Conservation (phyloP, 192 early-diverging fungal genomes). For the Backusella macrospora region DNA sequence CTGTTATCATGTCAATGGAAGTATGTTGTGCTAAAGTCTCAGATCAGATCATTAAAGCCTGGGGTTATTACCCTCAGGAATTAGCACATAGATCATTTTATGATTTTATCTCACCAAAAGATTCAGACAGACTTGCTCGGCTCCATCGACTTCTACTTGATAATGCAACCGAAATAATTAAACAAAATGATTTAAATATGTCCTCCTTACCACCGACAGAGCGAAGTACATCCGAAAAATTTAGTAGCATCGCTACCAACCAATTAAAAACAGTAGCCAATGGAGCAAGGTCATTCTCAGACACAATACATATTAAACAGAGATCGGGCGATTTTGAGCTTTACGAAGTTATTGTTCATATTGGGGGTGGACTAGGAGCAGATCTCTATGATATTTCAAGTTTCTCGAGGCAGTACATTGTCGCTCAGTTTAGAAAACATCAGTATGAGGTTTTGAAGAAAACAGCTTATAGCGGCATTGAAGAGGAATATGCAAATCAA, state of each 20-base stretch:
- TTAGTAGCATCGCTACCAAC: constrained; percentile 41
- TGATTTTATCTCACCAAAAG: constrained; percentile 48
- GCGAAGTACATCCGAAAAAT: constrained; percentile 35
- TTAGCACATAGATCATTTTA: constrained; percentile 55
- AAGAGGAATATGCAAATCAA: not conserved
- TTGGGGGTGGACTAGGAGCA: constrained; percentile 64
- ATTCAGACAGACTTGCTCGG: constrained; percentile 42
- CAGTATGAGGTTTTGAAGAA: constrained; percentile 21
- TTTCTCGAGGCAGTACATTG: constrained; percentile 54
- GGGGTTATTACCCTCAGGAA: constrained; percentile 61
- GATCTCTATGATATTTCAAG: constrained; percentile 47
- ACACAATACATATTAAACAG: constrained; percentile 49
- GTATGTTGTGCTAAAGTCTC: constrained; percentile 56
- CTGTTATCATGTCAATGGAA: constrained; percentile 55
- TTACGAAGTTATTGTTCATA: constrained; percentile 51
- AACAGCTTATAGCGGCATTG: not conserved
- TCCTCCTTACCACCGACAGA: constrained; percentile 14
- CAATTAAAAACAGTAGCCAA: constrained; percentile 45
- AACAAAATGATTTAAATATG: not conserved
- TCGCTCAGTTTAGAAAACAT: constrained; percentile 43
- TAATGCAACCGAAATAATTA: constrained; percentile 31
- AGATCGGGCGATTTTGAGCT: constrained; percentile 48
- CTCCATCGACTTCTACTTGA: constrained; percentile 47
- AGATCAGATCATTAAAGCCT: constrained; percentile 48
- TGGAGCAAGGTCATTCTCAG: constrained; percentile 49